A percentile compares a stretch with the other conserved stretches of the same genome.
Evolutionary conservation across 2,329 filamentous ascomycete genomes (phyloP).

Genomic region (Rutstroemia sp.): DNA sequence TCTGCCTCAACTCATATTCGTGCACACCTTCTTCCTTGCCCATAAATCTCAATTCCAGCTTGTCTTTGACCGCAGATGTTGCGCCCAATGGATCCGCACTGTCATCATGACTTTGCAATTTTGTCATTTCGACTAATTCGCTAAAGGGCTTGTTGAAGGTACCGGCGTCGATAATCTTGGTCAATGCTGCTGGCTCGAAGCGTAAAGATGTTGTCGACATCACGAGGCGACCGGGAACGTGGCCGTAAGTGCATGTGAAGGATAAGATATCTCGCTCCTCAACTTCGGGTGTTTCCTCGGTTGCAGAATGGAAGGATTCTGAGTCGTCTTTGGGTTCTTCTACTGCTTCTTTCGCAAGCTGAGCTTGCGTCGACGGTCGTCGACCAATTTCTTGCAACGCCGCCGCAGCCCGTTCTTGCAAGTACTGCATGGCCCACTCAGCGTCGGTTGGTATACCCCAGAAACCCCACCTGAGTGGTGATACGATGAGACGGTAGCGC

Average conservation of each 20-base stretch:
- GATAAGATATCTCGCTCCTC: conserved; percentile 11
- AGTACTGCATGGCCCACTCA: conserved; percentile 30
- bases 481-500: conserved; percentile 31
- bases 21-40: not conserved
- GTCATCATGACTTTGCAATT: conserved; percentile 10
- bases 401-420: conserved; percentile 14
- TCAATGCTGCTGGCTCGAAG: conserved; percentile 9
- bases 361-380: not conserved
- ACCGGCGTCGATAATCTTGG: not conserved
- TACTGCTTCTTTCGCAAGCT: not conserved
- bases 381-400: conserved; percentile 6
- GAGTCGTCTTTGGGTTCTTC: too few species aligned
- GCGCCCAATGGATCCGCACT: conserved; percentile 12
- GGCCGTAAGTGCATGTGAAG: conserved; percentile 13
- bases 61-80: conserved; percentile 12
- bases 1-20: conserved; percentile 7
- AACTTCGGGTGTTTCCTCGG: not conserved
- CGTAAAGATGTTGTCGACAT: conserved; percentile 11
- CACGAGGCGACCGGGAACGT: conserved; percentile 12
- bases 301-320: not conserved
- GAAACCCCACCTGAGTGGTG: conserved; percentile 29
- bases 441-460: conserved; percentile 33
- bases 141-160: conserved; percentile 10
- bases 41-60: conserved; percentile 15
- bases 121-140: conserved; percentile 17